Evolutionary conservation across 768 basidiomycete species (phyloP).

Genomic region (Russula compacta): DNA sequence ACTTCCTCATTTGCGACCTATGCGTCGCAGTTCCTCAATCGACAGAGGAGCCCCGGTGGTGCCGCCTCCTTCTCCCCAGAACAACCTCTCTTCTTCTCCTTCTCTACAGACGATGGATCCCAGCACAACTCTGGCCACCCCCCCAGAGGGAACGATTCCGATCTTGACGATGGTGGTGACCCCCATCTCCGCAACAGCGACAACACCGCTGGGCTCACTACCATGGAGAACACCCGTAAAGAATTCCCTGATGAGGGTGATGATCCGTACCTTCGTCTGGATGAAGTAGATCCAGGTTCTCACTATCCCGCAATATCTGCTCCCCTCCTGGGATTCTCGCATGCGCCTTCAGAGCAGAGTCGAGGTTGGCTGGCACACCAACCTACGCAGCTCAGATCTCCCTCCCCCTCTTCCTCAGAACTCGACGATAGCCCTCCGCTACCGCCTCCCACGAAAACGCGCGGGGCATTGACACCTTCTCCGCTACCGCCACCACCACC

Average conservation of each 20-base stretch:
- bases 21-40: constrained; percentile 72
- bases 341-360: constrained; percentile 29
- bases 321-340: constrained; percentile 32
- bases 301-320: constrained; percentile 30
- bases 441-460: constrained; percentile 36
- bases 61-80: constrained; percentile 46
- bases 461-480: constrained; percentile 29
- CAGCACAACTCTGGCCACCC: constrained; percentile 39
- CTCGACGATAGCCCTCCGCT: constrained; percentile 37
- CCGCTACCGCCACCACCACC: constrained; percentile 39
- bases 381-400: constrained; percentile 51
- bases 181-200: constrained; percentile 52
- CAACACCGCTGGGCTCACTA: constrained; percentile 25
- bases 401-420: constrained; percentile 32
- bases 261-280: constrained; percentile 70
- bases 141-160: constrained; percentile 30
- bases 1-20: constrained; percentile 72
- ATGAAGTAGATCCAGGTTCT: constrained; percentile 48
- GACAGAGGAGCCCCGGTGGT: constrained; percentile 34
- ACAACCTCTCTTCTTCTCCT: constrained; percentile 84
- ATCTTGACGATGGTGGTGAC: constrained; percentile 68
- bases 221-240: constrained; percentile 22
- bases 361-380: constrained; percentile 66
- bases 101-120: constrained; percentile 61
- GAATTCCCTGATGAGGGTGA: constrained; percentile 43